Evolutionary conservation across 164 flowering plant genomes (phyloP).

Genomic region (Umbellularia californica): DNA sequence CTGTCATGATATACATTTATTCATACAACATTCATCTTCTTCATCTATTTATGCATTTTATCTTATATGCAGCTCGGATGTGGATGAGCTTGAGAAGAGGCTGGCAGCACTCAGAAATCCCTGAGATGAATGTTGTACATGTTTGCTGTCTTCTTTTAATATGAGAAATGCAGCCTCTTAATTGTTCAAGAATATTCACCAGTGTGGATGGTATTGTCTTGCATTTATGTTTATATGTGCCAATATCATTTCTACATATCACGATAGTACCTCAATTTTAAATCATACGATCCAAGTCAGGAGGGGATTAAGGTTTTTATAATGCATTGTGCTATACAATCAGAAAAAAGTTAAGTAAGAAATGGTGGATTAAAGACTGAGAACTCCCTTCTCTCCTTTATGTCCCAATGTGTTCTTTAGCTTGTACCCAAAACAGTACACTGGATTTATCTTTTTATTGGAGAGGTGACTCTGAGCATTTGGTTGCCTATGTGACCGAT

Average conservation of each 20-base stretch:
- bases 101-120: slow-evolving; percentile 83
- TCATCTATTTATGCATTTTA: not conserved
- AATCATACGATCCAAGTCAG: not conserved
- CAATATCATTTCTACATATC: not conserved
- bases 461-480: too few species aligned
- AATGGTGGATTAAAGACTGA: too few species aligned
- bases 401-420: too few species aligned
- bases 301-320: not conserved
- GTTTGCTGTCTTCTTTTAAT: not conserved
- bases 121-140: slow-evolving; percentile 17
- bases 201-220: not conserved
- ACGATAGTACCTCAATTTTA: too few species aligned
- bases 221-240: too few species aligned
- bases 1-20: not conserved
- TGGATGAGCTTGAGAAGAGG: slow-evolving; percentile 82
- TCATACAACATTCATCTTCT: not conserved
- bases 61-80: slow-evolving; percentile 53
- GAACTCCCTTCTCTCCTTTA: too few species aligned
- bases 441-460: too few species aligned
- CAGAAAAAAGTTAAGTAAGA: not conserved
- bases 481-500: too few species aligned
- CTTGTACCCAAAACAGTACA: too few species aligned
- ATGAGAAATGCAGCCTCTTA: not conserved
- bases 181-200: not conserved
- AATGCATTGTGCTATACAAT: not conserved